Base-by-base conservation (phyloP, 2,329 filamentous ascomycete species). In the Cryphonectria carpinicola region DNA sequence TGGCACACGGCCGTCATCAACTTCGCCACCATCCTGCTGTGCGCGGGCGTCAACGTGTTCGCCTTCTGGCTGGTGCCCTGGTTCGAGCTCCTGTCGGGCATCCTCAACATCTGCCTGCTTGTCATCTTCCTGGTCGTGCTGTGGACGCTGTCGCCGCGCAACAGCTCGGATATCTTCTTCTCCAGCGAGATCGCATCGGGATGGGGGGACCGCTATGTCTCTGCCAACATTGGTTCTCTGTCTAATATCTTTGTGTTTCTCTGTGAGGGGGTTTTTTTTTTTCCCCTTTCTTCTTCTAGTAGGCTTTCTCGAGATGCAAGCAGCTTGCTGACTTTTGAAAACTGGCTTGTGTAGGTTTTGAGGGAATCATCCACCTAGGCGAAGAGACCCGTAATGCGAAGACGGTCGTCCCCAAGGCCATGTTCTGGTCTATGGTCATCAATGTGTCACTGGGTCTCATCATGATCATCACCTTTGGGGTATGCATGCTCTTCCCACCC, bases 291-390 rank as follows among this genome's bases (percentile, higher is more conserved):
- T 46, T 19, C 17, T 46, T 6, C 22, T 19, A 13, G 37, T 39
- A 39, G 10, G 10, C 1, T 39, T 3, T 39, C 37, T 13, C 10
- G 37, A 39, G 37, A 13, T 39, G 37, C 37, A 39, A 13, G 37
- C 37, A 39, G 37, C 37, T 39, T 49, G 2, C 7, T 49, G 46
- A 49, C 43, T 5, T 46, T 14, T 1, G 43, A 13, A 2, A 22
- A 4, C n/a, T 1, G 10, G 19, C 10, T 10, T 32, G 32, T 32
- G 13, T 54, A 81, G 84, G 84, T 14, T 84, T 84, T 65, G 84
- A 86, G 62, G 80, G 83, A 13, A 81, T 82, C 17, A 78, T 86
- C 0, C 84, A 86, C 69, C 83, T 85, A 81, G 82, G 81, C 35
- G 82, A 84, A 73, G 82, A 84, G 74, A 82, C 82, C 7, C 77